phyloP scores from a whole-genome alignment of 148 eudicot genomes.

The Polygonum maritimum region DNA sequence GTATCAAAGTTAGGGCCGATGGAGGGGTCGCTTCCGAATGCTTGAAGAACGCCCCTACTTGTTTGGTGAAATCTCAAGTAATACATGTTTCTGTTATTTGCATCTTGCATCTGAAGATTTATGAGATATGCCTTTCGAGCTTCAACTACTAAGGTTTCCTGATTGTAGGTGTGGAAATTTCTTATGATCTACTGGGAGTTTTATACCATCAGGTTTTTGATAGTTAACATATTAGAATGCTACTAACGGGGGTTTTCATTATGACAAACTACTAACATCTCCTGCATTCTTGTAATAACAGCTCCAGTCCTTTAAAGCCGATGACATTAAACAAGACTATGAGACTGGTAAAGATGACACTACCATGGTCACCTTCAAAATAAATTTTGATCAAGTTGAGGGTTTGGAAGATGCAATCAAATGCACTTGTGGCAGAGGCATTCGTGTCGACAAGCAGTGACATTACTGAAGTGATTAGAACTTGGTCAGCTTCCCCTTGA shows the following conservation, averaged over 20 bases:
- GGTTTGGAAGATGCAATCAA: conserved; percentile 76
- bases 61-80: conserved; percentile 85
- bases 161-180: conserved; percentile 63
- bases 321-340: conserved; percentile 81
- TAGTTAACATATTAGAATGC: not conserved
- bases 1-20: conserved; percentile 92
- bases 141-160: not conserved
- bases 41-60: conserved; percentile 70
- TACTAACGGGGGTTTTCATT: too few species aligned
- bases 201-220: conserved; percentile 71
- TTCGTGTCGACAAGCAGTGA: conserved; percentile 54
- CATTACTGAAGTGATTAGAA: not conserved
- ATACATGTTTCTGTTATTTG: not conserved
- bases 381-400: conserved; percentile 74
- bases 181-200: conserved; percentile 79
- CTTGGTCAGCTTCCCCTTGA: conserved; percentile 2
- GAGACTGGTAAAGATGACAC: conserved; percentile 87
- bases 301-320: conserved; percentile 78
- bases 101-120: not conserved
- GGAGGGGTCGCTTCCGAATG: conserved; percentile 94
- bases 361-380: conserved; percentile 78
- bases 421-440: conserved; percentile 61
- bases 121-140: not conserved
- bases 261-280: not conserved
- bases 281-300: conserved; percentile 17